Evolutionary conservation across 768 basidiomycete genomes (phyloP).

Genomic region (Grammothele lineata): DNA sequence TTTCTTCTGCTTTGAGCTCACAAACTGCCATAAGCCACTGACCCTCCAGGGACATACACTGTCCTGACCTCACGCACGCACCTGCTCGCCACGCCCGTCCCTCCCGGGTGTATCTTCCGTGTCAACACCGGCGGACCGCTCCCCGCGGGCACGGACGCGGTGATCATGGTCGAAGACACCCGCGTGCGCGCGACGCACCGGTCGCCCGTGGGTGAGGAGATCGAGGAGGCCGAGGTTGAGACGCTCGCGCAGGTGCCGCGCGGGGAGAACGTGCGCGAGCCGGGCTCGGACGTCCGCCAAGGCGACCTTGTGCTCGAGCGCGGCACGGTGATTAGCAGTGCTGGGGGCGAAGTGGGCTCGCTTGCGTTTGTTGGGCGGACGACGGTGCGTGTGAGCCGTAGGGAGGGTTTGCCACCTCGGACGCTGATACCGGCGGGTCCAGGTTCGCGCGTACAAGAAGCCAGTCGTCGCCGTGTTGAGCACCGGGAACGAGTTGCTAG

Average conservation of each 20-base stretch:
- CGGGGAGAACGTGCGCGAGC: constrained; percentile 69
- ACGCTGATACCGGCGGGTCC: background rate
- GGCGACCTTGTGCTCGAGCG: constrained; percentile 65
- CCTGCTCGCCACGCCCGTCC: constrained; percentile 33
- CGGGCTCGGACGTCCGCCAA: constrained; percentile 67
- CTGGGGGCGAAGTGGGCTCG: constrained; percentile 83
- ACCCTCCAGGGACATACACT: constrained; percentile 59
- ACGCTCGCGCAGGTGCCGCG: constrained; percentile 55
- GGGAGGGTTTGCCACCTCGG: background rate
- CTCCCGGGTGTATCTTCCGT: constrained; percentile 53
- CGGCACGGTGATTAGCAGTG: constrained; percentile 55
- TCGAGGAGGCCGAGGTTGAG: constrained; percentile 71
- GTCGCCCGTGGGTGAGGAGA: constrained; percentile 34
- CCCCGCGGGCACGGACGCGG: constrained; percentile 68
- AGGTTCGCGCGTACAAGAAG: constrained; percentile 70
- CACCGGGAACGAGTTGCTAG: constrained; percentile 80
- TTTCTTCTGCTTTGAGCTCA: too few species aligned
- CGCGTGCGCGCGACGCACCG: constrained; percentile 54
- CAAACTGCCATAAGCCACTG: constrained; percentile 49
- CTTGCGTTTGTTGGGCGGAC: constrained; percentile 73
- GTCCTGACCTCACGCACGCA: constrained; percentile 57
- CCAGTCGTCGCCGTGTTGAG: constrained; percentile 79
- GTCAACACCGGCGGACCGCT: constrained; percentile 87
- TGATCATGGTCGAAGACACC: constrained; percentile 95
- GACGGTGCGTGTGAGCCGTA: too few species aligned